A percentile compares a stretch with the other conserved stretches of the same genome.
Conservation (phyloP, 2,329 filamentous ascomycete species). For the Pseudopyricularia javanii region DNA sequence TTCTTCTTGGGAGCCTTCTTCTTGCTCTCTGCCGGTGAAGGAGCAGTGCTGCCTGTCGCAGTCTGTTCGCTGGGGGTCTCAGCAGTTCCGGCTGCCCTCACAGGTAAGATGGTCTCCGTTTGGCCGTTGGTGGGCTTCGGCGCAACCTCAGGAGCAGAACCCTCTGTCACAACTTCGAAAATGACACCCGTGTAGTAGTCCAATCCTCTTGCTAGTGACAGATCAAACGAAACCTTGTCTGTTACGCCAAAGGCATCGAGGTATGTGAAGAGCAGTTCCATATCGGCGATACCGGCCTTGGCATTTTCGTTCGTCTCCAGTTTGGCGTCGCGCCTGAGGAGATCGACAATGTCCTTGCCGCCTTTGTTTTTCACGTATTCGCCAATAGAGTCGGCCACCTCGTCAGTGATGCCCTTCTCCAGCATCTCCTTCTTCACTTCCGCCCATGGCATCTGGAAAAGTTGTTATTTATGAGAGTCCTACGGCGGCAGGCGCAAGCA, state of each 20-base stretch:
- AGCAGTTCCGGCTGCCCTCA: not conserved
- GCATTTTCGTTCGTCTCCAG: slow-evolving; percentile 62
- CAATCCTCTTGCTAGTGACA: slow-evolving; percentile 70
- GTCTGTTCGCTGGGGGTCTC: not conserved
- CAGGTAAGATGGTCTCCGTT: not conserved
- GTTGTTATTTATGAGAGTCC: not conserved
- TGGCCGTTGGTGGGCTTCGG: slow-evolving; percentile 7
- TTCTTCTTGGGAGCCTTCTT: slow-evolving; percentile 23
- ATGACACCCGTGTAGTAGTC: slow-evolving; percentile 60
- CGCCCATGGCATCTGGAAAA: slow-evolving; percentile 52
- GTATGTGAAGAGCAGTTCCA: slow-evolving; percentile 71
- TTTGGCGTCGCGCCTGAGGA: slow-evolving; percentile 53
- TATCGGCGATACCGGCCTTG: slow-evolving; percentile 69
- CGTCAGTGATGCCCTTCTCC: slow-evolving; percentile 68
- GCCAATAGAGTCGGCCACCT: slow-evolving; percentile 77
- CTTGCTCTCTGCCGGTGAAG: not conserved
- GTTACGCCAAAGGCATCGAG: slow-evolving; percentile 65
- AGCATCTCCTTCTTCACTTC: slow-evolving; percentile 91
- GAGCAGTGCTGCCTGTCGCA: not conserved
- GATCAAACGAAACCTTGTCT: slow-evolving; percentile 72
- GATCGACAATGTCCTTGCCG: slow-evolving; percentile 52
- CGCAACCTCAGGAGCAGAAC: slow-evolving; percentile 21
- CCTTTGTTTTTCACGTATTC: slow-evolving; percentile 48
- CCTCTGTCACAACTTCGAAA: slow-evolving; percentile 59
- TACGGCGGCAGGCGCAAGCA: not conserved